A percentile compares a stretch with the other conserved stretches of the same genome.
Evolutionary conservation across 2,329 filamentous ascomycete species (phyloP).

Genomic region (Colletotrichum spaethianum): DNA sequence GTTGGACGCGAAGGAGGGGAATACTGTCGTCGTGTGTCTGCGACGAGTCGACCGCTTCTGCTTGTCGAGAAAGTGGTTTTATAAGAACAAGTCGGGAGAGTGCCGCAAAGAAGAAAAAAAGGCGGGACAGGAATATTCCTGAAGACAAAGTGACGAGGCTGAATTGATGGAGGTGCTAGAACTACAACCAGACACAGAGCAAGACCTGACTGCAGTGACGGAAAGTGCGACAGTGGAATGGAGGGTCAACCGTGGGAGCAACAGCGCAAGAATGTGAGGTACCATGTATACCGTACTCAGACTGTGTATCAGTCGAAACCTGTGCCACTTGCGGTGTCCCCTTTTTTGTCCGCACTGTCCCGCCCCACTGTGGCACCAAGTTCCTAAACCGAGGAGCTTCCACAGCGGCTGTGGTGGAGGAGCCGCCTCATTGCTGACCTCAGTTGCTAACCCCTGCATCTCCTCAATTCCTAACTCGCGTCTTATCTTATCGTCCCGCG

Average conservation of each 20-base stretch:
- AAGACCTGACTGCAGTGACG: constrained; percentile 36
- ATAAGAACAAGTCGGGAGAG: background rate
- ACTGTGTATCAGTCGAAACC: background rate
- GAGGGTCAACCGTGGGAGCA: constrained; percentile 33
- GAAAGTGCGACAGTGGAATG: constrained; percentile 38
- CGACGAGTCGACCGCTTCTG: background rate
- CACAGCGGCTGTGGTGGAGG: background rate
- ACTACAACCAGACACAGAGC: background rate
- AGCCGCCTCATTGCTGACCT: constrained; percentile 12
- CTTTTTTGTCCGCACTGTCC: background rate
- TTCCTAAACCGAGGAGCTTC: constrained; percentile 31
- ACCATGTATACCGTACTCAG: constrained; percentile 6
- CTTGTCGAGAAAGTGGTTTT: no score
- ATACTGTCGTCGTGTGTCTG: background rate
- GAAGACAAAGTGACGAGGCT: constrained; percentile 22
- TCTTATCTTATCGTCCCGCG: constrained; percentile 14
- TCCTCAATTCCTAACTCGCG: constrained; percentile 1
- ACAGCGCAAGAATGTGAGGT: constrained; percentile 14
- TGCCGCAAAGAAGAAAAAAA: background rate
- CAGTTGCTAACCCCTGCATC: constrained; percentile 12
- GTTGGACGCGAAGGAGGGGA: background rate
- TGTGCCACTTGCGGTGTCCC: no score
- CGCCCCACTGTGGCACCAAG: constrained; percentile 1
- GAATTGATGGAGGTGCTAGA: constrained; percentile 20
- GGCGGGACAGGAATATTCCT: background rate